Percentiles rank a stretch among this genome's conserved stretches.
Evolutionary conservation across 768 basidiomycete species (phyloP).

Genomic region (Coprinopsis sp.): DNA sequence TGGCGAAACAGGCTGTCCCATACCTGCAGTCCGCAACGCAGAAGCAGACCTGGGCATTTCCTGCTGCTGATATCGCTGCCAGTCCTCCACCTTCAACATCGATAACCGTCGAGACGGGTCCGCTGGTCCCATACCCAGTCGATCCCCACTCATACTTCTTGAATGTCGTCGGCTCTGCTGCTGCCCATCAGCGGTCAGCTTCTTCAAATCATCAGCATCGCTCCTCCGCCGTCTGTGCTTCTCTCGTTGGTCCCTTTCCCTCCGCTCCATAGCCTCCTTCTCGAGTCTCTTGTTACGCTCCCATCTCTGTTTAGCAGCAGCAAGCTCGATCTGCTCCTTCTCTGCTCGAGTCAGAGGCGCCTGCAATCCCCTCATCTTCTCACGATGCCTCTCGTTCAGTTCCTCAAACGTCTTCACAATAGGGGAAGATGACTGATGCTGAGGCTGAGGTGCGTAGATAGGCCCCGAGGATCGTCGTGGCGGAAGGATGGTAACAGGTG

Average conservation of each 20-base stretch:
- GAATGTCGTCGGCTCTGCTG: constrained; percentile 37
- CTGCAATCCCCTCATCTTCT: constrained; percentile 80
- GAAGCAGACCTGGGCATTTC: constrained; percentile 12
- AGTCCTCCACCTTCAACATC: constrained; percentile 79
- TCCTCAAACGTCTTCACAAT: constrained; percentile 85
- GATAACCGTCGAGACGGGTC: constrained; percentile 58
- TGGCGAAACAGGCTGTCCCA: constrained; percentile 10
- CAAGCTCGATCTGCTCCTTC: constrained; percentile 70
- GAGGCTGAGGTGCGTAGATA: constrained; percentile 43
- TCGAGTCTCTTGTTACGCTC: constrained; percentile 72
- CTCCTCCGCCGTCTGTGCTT: constrained; percentile 42
- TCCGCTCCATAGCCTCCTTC: constrained; percentile 64
- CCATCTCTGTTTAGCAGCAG: constrained; percentile 78
- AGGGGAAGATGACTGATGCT: constrained; percentile 44
- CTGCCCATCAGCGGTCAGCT: constrained; percentile 29
- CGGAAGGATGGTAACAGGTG: constrained; percentile 44
- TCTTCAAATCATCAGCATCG: constrained; percentile 36
- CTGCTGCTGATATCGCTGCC: constrained; percentile 70
- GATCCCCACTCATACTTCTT: constrained; percentile 59
- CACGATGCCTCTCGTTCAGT: constrained; percentile 77
- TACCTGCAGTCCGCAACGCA: background rate
- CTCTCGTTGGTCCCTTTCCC: constrained; percentile 67
- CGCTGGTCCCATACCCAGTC: constrained; percentile 42
- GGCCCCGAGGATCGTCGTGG: constrained; percentile 36
- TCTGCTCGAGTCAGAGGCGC: constrained; percentile 78